Percentiles rank a stretch among this genome's conserved stretches.
These are phyloP conservation scores for Populus hybrid DNA, from an alignment of 441 rosid species.

Conservation along the genomic window DNA sequence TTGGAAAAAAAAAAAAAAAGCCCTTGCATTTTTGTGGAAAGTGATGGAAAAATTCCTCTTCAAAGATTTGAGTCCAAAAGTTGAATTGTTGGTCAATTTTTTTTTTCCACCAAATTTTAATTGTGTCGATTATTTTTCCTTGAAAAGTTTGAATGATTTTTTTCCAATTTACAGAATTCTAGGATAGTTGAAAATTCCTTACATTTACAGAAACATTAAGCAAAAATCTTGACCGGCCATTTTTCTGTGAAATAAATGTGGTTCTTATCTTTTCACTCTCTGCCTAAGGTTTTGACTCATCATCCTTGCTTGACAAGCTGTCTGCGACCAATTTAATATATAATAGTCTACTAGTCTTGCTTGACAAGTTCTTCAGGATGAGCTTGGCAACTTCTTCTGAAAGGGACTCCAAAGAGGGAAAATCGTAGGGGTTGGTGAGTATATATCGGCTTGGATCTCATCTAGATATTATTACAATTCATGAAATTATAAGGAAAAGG, in stretches of 20 bases:
- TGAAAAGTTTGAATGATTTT: no score
- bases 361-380: conserved; percentile 17
- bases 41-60: neutral
- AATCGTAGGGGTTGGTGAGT: neutral
- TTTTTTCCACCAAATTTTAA: neutral
- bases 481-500: no score
- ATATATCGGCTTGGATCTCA: neutral
- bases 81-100: neutral
- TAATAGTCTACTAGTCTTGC: conserved; percentile 2
- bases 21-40: neutral
- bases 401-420: neutral
- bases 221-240: no score
- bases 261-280: no score
- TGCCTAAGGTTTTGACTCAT: neutral
- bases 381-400: neutral
- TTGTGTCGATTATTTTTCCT: no score
- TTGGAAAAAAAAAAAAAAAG: neutral
- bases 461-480: neutral
- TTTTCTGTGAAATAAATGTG: no score
- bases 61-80: no score
- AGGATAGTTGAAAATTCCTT: no score
- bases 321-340: no score
- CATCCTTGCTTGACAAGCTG: conserved; percentile 7
- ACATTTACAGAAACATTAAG: neutral
- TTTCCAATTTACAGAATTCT: no score